Conservation (phyloP, 495 filamentous ascomycete genomes). For the Aspergillus ellipticus region DNA sequence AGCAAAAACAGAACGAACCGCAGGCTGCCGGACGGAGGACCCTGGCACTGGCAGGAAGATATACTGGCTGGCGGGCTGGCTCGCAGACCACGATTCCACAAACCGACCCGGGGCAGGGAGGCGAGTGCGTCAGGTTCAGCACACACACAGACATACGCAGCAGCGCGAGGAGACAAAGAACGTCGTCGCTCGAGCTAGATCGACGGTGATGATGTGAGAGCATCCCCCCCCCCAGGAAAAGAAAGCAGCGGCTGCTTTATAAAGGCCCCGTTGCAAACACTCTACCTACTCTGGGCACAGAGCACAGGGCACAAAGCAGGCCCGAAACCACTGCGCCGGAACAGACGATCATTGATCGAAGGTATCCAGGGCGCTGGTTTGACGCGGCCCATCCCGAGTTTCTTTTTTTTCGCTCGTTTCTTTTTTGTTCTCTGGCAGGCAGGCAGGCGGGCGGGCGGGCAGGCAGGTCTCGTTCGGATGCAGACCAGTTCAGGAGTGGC, state of each 20-base stretch:
- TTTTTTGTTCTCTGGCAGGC: conserved; percentile 16
- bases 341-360: conserved; percentile 9
- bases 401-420: not conserved
- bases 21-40: not conserved
- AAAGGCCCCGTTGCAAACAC: no score
- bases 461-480: conserved; percentile 12
- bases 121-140: no score
- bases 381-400: not conserved
- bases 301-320: not conserved
- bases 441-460: no score
- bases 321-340: conserved; percentile 13
- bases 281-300: conserved; percentile 13
- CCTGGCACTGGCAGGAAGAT: not conserved
- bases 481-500: conserved; percentile 38
- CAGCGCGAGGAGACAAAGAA: not conserved
- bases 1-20: not conserved
- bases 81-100: no score
- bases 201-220: not conserved
- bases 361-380: conserved; percentile 12
- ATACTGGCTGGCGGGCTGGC: no score
- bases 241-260: not conserved
- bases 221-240: not conserved
- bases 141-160: not conserved
- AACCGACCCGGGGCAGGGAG: no score
- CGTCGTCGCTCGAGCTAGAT: not conserved